Evolutionary conservation across 2,329 filamentous ascomycete species (phyloP).

Genomic region (Aspergillus arachidicola): DNA sequence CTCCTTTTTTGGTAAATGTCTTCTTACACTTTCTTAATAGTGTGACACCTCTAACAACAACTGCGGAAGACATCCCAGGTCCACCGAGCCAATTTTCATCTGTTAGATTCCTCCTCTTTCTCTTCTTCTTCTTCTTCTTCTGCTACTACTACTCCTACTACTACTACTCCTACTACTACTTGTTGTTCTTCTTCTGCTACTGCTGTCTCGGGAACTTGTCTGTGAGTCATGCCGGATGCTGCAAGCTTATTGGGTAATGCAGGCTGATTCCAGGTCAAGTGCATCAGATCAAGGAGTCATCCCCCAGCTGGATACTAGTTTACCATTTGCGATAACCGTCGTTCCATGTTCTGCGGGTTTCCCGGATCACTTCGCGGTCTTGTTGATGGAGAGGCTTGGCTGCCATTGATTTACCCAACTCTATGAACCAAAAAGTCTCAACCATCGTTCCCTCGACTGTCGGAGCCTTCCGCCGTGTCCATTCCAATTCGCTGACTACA

Average conservation of each 20-base stretch:
- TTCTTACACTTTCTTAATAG: background rate
- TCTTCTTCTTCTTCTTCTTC: too few species aligned
- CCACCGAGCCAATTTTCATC: background rate
- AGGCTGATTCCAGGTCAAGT: background rate
- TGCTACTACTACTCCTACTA: too few species aligned
- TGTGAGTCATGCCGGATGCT: background rate
- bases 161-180: too few species aligned
- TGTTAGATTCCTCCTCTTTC: background rate
- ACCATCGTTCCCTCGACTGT: background rate
- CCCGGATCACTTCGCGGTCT: background rate
- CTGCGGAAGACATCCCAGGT: background rate
- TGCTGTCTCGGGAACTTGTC: background rate
- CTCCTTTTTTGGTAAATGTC: background rate
- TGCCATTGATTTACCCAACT: background rate
- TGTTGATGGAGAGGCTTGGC: background rate
- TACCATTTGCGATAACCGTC: background rate
- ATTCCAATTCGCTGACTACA: background rate
- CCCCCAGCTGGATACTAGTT: background rate
- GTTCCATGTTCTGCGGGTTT: background rate
- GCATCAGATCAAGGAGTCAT: background rate
- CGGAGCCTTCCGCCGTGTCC: background rate
- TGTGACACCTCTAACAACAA: background rate
- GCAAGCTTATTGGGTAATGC: background rate
- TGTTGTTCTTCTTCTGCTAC: background rate
- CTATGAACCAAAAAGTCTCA: background rate